These are phyloP conservation scores for Gliomastix tumulicola DNA, from an alignment of 2,329 filamentous ascomycete genomes.

Conservation along the genomic window DNA sequence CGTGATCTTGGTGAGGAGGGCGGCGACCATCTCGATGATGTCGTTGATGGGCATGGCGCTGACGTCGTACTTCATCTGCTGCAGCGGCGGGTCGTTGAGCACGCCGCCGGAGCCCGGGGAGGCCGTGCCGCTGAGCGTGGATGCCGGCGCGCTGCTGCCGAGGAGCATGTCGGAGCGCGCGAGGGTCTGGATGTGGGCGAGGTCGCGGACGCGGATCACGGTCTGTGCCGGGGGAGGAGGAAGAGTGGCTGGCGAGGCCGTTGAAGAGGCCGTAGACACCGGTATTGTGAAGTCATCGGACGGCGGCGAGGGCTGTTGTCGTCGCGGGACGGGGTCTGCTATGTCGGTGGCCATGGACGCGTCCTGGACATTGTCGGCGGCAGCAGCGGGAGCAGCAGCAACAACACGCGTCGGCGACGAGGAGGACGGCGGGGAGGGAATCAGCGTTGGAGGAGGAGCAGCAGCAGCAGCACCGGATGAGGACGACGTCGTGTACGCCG, in stretches of 20 bases:
- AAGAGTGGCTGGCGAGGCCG: no score
- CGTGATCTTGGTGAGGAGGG: conserved; percentile 92
- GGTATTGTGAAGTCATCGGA: conserved; percentile 27
- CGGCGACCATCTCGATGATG: conserved; percentile 98
- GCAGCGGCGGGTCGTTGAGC: conserved; percentile 41
- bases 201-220: conserved; percentile 74
- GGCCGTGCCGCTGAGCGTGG: conserved; percentile 20
- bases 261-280: conserved; percentile 25
- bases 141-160: conserved; percentile 16
- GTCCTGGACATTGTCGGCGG: conserved; percentile 31
- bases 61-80: conserved; percentile 76
- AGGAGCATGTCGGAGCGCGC: conserved; percentile 69
- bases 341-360: conserved; percentile 41
- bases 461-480: conserved; percentile 1
- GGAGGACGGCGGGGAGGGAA: conserved; percentile 48
- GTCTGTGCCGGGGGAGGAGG: conserved; percentile 27
- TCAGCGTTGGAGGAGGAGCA: conserved; percentile 17
- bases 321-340: conserved; percentile 5
- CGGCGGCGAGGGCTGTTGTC: conserved; percentile 25
- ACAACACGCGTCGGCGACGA: no score
- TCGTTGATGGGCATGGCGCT: conserved; percentile 96
- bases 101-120: conserved; percentile 38
- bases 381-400: no score
- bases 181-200: conserved; percentile 86
- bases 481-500: no score